phyloP scores from a whole-genome alignment of 2,329 filamentous ascomycete genomes.

The Chalaropsis ovoidea region DNA sequence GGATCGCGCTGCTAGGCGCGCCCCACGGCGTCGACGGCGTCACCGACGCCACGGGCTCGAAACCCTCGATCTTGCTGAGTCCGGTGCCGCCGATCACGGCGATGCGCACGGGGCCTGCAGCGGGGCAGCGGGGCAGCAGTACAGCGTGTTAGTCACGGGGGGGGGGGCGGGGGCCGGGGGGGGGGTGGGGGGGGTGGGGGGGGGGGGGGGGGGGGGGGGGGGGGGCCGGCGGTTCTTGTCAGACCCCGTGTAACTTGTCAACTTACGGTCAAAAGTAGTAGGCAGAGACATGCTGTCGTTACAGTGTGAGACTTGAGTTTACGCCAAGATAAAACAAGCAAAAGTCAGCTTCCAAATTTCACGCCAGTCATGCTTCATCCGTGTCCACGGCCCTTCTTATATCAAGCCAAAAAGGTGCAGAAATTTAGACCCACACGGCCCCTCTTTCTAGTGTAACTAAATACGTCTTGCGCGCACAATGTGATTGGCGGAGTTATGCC shows the following conservation, averaged over 20 bases:
- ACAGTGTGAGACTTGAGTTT: neutral
- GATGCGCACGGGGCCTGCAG: conserved; percentile 61
- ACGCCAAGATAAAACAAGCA: neutral
- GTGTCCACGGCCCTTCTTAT: neutral
- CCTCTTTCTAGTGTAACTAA: conserved; percentile 10
- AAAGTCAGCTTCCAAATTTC: neutral
- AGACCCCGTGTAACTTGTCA: neutral
- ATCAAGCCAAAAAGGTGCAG: neutral
- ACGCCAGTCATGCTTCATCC: neutral
- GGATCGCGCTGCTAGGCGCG: conserved; percentile 60
- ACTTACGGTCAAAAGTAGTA: conserved; percentile 49
- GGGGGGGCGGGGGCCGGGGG: too few species aligned
- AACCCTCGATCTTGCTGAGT: conserved; percentile 75
- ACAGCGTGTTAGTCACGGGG: conserved; percentile 19
- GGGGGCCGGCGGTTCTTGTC: neutral
- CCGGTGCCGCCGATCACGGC: conserved; percentile 91
- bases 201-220: neutral
- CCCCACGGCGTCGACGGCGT: conserved; percentile 82
- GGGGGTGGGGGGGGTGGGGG: neutral
- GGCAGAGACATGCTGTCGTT: conserved; percentile 38
- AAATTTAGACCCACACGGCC: conserved; percentile 5
- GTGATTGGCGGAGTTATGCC: neutral
- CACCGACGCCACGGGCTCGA: conserved; percentile 71
- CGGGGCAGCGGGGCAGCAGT: too few species aligned
- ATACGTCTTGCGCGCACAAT: neutral